A percentile compares a stretch with the other conserved stretches of the same genome.
phyloP scores from a whole-genome alignment of 345 rosid species.

The Hibiscus tridactylites region DNA sequence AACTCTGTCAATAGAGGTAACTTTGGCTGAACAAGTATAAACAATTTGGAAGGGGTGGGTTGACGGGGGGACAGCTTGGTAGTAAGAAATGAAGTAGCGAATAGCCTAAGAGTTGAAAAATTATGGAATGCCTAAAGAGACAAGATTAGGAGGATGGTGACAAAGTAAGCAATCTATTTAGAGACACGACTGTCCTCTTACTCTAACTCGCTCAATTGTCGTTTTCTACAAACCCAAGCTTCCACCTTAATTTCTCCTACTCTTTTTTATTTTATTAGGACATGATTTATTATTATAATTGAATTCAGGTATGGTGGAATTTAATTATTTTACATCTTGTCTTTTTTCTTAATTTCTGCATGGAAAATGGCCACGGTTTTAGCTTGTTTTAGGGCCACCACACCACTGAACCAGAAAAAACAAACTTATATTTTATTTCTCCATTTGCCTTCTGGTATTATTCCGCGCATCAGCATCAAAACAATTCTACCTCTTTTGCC shows the following conservation, averaged over 20 bases:
- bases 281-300: neutral
- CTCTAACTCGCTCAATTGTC: neutral
- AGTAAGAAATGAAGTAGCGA: constrained; percentile 13
- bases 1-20: neutral
- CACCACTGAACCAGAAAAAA: neutral
- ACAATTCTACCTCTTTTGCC: too few relatives aligned
- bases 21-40: neutral
- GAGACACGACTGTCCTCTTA: neutral
- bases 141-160: neutral
- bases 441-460: neutral
- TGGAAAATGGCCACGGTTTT: neutral
- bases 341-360: neutral
- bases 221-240: neutral
- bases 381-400: neutral
- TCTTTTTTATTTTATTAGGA: neutral
- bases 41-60: neutral
- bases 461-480: constrained; percentile 15
- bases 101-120: constrained; percentile 2
- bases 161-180: neutral
- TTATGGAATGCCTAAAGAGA: neutral
- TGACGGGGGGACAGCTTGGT: constrained; percentile 22
- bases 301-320: neutral
- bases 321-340: neutral
- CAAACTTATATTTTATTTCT: neutral
- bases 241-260: neutral